Evolutionary conservation across 495 filamentous ascomycete species (phyloP).

Genomic region (Xylaria intraflava): DNA sequence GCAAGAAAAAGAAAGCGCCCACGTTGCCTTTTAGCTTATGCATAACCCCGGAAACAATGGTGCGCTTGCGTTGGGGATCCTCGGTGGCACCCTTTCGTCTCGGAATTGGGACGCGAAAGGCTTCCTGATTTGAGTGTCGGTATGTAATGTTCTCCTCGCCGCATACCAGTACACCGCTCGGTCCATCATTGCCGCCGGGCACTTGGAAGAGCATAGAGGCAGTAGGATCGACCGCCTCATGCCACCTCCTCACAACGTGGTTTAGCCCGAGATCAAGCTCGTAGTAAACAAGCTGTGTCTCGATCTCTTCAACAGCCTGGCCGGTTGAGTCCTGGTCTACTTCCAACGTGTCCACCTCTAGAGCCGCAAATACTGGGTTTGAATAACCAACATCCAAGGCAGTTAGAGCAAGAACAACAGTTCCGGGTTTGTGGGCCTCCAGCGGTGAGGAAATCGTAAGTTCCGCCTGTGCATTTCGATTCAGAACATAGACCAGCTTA

Average conservation of each 20-base stretch:
- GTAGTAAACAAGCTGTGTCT: conserved; percentile 93
- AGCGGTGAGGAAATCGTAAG: conserved; percentile 93
- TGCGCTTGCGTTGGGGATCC: conserved; percentile 83
- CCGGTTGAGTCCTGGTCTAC: conserved; percentile 87
- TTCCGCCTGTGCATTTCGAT: conserved; percentile 88
- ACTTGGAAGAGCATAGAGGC: conserved; percentile 91
- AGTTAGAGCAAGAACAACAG: conserved; percentile 77
- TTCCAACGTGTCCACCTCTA: conserved; percentile 90
- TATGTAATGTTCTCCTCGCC: conserved; percentile 93
- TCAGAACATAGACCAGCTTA: conserved; percentile 97
- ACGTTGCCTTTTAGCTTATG: conserved; percentile 83
- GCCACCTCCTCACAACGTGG: conserved; percentile 94
- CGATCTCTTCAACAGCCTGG: conserved; percentile 68
- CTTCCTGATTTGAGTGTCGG: conserved; percentile 82
- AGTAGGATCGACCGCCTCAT: conserved; percentile 84
- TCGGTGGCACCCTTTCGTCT: conserved; percentile 79
- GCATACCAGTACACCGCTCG: conserved; percentile 91
- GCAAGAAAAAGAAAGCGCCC: conserved; percentile 87
- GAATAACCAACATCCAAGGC: conserved; percentile 93
- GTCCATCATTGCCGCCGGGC: conserved; percentile 86
- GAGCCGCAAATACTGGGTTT: conserved; percentile 89
- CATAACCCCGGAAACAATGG: conserved; percentile 85
- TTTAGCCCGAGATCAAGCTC: conserved; percentile 95
- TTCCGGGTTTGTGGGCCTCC: conserved; percentile 96
- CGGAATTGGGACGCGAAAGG: conserved; percentile 84